phyloP scores from a whole-genome alignment of 2,329 filamentous ascomycete species.

The Ciborinia camelliae region DNA sequence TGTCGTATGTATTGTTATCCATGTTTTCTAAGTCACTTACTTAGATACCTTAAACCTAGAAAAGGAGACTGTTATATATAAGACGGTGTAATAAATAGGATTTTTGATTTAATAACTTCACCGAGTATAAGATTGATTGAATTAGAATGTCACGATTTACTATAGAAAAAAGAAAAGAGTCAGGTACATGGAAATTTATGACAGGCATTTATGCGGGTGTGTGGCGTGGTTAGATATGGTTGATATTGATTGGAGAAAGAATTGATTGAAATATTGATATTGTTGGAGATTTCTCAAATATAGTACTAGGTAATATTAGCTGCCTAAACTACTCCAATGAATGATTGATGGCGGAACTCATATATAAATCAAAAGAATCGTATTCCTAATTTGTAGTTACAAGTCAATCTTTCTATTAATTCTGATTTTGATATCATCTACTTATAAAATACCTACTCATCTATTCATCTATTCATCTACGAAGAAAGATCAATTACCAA shows the following conservation, averaged over 20 bases:
- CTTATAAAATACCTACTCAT: too few relatives aligned
- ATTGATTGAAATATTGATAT: not conserved
- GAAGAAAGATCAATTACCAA: not conserved
- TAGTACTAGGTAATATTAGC: too few relatives aligned
- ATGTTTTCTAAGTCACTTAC: too few relatives aligned
- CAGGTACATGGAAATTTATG: not conserved
- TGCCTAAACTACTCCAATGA: not conserved
- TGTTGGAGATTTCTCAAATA: too few relatives aligned
- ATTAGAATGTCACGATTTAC: not conserved
- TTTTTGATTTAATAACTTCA: not conserved
- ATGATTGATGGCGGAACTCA: not conserved
- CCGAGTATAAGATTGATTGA: not conserved
- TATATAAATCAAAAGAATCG: too few relatives aligned
- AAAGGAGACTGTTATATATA: too few relatives aligned
- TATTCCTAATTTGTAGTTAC: too few relatives aligned
- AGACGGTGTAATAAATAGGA: too few relatives aligned
- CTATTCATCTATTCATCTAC: not conserved
- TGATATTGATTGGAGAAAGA: not conserved
- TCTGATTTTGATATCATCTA: not conserved
- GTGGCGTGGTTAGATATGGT: not conserved
- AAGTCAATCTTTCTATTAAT: too few relatives aligned
- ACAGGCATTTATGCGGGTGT: not conserved
- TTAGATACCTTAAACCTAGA: too few relatives aligned
- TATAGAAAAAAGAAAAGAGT: too few relatives aligned
- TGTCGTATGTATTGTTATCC: too few relatives aligned